phyloP scores from a whole-genome alignment of 2,329 filamentous ascomycete genomes.

The Dactylellina sp. region DNA sequence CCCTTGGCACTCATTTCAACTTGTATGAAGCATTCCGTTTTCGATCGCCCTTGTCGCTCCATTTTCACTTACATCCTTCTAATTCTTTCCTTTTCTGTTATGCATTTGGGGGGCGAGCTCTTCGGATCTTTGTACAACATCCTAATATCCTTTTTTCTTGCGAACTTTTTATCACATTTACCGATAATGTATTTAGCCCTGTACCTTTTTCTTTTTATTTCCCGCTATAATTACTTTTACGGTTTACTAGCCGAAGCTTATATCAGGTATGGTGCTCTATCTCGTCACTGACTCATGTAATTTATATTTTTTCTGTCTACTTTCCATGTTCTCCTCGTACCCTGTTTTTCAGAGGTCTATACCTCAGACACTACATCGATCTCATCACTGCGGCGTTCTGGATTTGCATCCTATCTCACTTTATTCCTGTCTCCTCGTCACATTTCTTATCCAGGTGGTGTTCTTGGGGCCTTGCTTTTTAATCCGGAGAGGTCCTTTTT shows the following conservation, averaged over 20 bases:
- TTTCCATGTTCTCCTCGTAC: slow-evolving; percentile 17
- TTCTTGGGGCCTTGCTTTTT: slow-evolving; percentile 13
- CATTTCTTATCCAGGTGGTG: slow-evolving; percentile 13
- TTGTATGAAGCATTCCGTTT: slow-evolving; percentile 42
- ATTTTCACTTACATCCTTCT: slow-evolving; percentile 33
- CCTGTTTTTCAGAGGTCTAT: neutral
- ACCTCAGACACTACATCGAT: slow-evolving; percentile 22
- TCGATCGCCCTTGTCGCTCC: slow-evolving; percentile 21
- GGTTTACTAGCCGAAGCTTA: neutral
- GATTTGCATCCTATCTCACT: slow-evolving; percentile 29
- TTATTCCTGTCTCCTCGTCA: slow-evolving; percentile 5
- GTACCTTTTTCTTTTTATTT: neutral
- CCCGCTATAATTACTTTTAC: neutral
- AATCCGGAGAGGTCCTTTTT: slow-evolving; percentile 13
- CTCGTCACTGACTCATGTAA: slow-evolving; percentile 30
- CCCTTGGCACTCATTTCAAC: slow-evolving; percentile 5
- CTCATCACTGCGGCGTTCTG: slow-evolving; percentile 50
- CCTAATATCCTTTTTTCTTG: slow-evolving; percentile 39
- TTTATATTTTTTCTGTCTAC: slow-evolving; percentile 10
- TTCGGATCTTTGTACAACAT: slow-evolving; percentile 41
- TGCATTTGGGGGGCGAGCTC: slow-evolving; percentile 37
- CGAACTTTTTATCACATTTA: slow-evolving; percentile 18
- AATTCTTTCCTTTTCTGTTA: slow-evolving; percentile 17
- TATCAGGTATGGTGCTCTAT: neutral
- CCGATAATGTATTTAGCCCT: slow-evolving; percentile 44